Evolutionary conservation across 2,329 filamentous ascomycete species (phyloP).

Genomic region (Fusarium anguioides): DNA sequence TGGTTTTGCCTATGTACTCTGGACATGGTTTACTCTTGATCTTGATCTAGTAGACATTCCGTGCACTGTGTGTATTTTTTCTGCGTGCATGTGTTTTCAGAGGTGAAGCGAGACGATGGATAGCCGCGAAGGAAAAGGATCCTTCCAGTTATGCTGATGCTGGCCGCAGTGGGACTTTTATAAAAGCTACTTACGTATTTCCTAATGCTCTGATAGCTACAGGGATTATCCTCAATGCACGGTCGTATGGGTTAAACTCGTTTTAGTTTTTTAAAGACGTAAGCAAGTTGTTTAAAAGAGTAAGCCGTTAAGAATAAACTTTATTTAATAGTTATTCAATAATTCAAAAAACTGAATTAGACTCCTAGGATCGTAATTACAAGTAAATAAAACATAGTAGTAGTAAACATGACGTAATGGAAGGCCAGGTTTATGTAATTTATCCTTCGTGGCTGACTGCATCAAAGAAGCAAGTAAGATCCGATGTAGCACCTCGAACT

Average conservation of each 20-base stretch:
- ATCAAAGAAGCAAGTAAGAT: background rate
- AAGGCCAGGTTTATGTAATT: background rate
- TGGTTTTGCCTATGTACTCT: constrained; percentile 3
- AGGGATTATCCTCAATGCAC: background rate
- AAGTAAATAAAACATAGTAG: background rate
- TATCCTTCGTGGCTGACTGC: constrained; percentile 3
- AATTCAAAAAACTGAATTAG: background rate
- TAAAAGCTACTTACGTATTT: constrained; percentile 5
- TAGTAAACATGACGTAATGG: background rate
- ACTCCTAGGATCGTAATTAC: background rate
- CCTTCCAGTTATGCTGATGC: constrained; percentile 1
- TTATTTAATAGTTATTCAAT: too few relatives aligned
- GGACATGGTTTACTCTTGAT: background rate
- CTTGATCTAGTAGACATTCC: constrained; percentile 5
- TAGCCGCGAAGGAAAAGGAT: constrained; percentile 6
- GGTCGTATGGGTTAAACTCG: constrained; percentile 5
- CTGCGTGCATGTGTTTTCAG: constrained; percentile 1
- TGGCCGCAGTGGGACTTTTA: constrained; percentile 11
- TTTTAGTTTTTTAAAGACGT: background rate
- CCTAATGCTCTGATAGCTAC: background rate
- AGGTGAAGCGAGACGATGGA: constrained; percentile 7
- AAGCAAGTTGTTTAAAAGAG: background rate
- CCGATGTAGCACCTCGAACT: background rate
- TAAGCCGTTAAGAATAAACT: too few relatives aligned
- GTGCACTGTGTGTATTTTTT: constrained; percentile 3